Evolutionary conservation across 2,329 filamentous ascomycete species (phyloP).

Genomic region (Beauveria sp.): DNA sequence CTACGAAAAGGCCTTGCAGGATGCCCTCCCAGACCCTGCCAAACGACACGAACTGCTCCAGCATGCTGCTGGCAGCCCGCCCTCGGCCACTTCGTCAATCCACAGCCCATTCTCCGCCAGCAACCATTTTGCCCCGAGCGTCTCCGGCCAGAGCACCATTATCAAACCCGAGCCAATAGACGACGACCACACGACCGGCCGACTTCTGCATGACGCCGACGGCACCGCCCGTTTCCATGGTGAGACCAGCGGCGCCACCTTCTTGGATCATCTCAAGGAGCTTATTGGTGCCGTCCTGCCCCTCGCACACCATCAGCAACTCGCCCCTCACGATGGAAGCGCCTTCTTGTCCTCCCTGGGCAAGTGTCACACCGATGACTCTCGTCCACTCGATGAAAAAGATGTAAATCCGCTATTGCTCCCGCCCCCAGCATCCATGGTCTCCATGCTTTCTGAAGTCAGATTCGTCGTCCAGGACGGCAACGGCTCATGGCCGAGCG

Average conservation of each 20-base stretch:
- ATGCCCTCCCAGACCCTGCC: conserved; percentile 28
- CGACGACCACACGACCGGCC: conserved; percentile 25
- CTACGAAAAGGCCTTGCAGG: conserved; percentile 33
- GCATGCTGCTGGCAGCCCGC: conserved; percentile 17
- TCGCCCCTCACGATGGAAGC: conserved; percentile 16
- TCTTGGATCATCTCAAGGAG: conserved; percentile 41
- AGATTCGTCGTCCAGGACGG: conserved; percentile 39
- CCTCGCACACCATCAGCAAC: conserved; percentile 16
- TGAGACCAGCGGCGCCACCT: conserved; percentile 42
- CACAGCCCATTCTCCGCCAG: conserved; percentile 13
- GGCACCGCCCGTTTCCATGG: conserved; percentile 40
- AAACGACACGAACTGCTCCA: conserved; percentile 27
- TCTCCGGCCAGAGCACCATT: conserved; percentile 11
- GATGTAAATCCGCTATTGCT: conserved; percentile 33
- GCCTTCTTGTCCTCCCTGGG: conserved; percentile 35
- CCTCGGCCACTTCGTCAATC: conserved; percentile 17
- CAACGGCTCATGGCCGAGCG: conserved; percentile 31
- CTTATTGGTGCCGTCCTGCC: conserved; percentile 35
- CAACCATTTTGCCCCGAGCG: conserved; percentile 1
- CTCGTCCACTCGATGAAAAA: conserved; percentile 30
- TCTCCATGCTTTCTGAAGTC: conserved; percentile 31
- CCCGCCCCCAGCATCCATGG: conserved; percentile 29
- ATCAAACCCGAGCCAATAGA: conserved; percentile 12
- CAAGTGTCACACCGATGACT: conserved; percentile 40
- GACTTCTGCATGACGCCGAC: conserved; percentile 36